These are phyloP conservation scores for Colletotrichum magnum DNA, from an alignment of 2,329 filamentous ascomycete genomes.

Conservation along the genomic window DNA sequence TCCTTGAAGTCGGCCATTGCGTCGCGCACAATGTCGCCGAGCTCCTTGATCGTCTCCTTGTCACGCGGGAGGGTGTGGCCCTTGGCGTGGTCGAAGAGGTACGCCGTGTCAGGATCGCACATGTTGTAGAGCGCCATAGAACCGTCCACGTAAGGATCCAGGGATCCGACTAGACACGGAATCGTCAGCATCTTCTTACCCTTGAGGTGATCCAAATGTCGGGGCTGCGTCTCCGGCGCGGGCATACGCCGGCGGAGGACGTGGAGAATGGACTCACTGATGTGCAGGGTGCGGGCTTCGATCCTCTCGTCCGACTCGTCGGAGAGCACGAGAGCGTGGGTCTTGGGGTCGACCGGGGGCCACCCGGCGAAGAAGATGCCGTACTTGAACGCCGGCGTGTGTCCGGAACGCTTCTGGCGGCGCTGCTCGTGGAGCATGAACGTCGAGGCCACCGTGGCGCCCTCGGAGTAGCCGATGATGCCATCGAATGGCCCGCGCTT, in stretches of 20 bases:
- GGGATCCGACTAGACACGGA: slow-evolving; percentile 59
- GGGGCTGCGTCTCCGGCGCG: background rate
- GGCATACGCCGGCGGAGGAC: background rate
- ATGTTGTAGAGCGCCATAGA: slow-evolving; percentile 74
- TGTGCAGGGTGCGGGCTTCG: slow-evolving; percentile 66
- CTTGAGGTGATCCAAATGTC: background rate
- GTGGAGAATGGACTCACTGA: slow-evolving; percentile 54
- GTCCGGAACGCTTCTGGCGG: slow-evolving; percentile 44
- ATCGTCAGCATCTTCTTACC: slow-evolving; percentile 38
- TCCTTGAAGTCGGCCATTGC: slow-evolving; percentile 37
- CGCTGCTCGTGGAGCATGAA: slow-evolving; percentile 65
- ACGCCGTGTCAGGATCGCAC: slow-evolving; percentile 71
- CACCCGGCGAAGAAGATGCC: slow-evolving; percentile 68
- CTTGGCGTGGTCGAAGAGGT: slow-evolving; percentile 76
- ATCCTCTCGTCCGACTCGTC: slow-evolving; percentile 65
- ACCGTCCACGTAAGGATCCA: slow-evolving; percentile 73
- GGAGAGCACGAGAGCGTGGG: slow-evolving; percentile 60
- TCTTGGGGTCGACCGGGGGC: slow-evolving; percentile 63
- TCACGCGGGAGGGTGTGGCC: slow-evolving; percentile 74
- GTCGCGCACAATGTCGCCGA: slow-evolving; percentile 60
- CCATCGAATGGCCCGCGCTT: slow-evolving; percentile 63
- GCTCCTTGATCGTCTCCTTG: slow-evolving; percentile 61
- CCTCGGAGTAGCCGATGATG: slow-evolving; percentile 73
- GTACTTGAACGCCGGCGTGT: slow-evolving; percentile 58
- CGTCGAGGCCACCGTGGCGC: slow-evolving; percentile 68